A percentile compares a stretch with the other conserved stretches of the same genome.
Evolutionary conservation across 768 basidiomycete species (phyloP).

Genomic region (Crepidotus variabilis): DNA sequence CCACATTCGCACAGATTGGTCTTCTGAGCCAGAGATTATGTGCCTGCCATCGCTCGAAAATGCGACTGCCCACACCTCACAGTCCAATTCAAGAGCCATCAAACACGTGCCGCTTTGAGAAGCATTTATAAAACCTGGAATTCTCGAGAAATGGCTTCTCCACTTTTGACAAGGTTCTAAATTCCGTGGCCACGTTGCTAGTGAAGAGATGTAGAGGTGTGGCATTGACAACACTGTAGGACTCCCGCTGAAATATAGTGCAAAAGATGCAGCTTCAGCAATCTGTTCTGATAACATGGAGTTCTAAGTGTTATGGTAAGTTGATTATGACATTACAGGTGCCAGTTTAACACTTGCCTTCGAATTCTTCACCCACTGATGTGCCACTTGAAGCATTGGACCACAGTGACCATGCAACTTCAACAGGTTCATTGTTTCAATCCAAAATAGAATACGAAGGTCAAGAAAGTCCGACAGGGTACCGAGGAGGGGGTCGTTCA

Average conservation of each 20-base stretch:
- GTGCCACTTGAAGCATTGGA: slow-evolving; percentile 12
- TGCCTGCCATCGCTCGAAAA: slow-evolving; percentile 6
- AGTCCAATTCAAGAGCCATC: slow-evolving; percentile 4
- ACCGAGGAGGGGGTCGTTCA: slow-evolving; percentile 11
- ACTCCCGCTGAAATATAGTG: slow-evolving; percentile 15
- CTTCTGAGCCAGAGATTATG: not conserved
- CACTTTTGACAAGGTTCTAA: slow-evolving; percentile 3
- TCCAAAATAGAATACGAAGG: slow-evolving; percentile 21
- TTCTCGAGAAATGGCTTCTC: slow-evolving; percentile 10
- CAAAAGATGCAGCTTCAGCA: slow-evolving; percentile 16
- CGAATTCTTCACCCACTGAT: slow-evolving; percentile 3
- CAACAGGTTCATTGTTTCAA: slow-evolving; percentile 24
- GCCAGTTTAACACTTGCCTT: slow-evolving; percentile 1
- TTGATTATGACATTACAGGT: not conserved
- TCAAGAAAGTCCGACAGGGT: slow-evolving; percentile 12
- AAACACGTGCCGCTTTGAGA: slow-evolving; percentile 1
- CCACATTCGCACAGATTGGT: not conserved
- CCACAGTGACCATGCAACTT: slow-evolving; percentile 10
- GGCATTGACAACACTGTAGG: slow-evolving; percentile 14
- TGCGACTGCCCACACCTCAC: slow-evolving; percentile 3
- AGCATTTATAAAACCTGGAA: slow-evolving; percentile 9
- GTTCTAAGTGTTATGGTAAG: not conserved
- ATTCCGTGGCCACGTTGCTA: slow-evolving; percentile 16
- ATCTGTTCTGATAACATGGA: not conserved
- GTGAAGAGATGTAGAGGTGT: slow-evolving; percentile 21